Percentiles rank a stretch among this genome's conserved stretches.
phyloP scores from a whole-genome alignment of 495 filamentous ascomycete species.

The Chaetomium cochliodes region DNA sequence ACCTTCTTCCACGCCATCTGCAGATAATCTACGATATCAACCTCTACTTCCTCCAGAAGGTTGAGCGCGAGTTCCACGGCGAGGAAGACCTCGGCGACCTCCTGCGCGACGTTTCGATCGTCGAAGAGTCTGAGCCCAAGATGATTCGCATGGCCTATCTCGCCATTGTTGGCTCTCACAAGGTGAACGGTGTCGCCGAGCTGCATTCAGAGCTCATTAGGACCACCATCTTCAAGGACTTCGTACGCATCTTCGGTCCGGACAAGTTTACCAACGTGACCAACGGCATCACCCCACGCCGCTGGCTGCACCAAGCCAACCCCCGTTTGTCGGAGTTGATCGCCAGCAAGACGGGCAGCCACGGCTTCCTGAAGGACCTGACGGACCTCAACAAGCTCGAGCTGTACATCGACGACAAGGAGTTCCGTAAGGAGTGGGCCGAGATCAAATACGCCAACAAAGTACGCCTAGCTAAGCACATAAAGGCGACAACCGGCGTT shows the following conservation, averaged over 20 bases:
- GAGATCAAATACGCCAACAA: conserved; percentile 74
- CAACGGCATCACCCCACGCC: conserved; percentile 91
- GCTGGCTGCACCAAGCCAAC: conserved; percentile 98
- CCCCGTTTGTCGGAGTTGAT: conserved; percentile 89
- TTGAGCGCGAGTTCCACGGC: conserved; percentile 86
- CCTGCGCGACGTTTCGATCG: conserved; percentile 83
- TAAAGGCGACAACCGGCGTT: conserved; percentile 74
- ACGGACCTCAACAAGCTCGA: conserved; percentile 83
- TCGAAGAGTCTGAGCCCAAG: conserved; percentile 96
- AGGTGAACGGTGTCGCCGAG: conserved; percentile 97
- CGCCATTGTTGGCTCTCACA: conserved; percentile 95
- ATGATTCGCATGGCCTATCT: conserved; percentile 96
- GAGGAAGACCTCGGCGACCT: conserved; percentile 86
- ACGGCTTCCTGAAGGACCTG: conserved; percentile 83
- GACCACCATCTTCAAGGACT: conserved; percentile 99
- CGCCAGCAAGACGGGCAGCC: conserved; percentile 77
- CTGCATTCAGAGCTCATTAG: conserved; percentile 95
- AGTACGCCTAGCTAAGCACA: conserved; percentile 82
- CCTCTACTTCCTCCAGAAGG: conserved; percentile 81
- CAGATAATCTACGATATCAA: conserved; percentile 99
- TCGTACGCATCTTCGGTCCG: conserved; percentile 85
- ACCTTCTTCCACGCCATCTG: conserved; percentile 89
- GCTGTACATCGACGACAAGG: conserved; percentile 73
- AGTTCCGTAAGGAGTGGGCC: conserved; percentile 87
- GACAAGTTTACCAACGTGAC: conserved; percentile 99